Conservation (phyloP, 768 basidiomycete genomes). For the Fomitopsis pulvina region DNA sequence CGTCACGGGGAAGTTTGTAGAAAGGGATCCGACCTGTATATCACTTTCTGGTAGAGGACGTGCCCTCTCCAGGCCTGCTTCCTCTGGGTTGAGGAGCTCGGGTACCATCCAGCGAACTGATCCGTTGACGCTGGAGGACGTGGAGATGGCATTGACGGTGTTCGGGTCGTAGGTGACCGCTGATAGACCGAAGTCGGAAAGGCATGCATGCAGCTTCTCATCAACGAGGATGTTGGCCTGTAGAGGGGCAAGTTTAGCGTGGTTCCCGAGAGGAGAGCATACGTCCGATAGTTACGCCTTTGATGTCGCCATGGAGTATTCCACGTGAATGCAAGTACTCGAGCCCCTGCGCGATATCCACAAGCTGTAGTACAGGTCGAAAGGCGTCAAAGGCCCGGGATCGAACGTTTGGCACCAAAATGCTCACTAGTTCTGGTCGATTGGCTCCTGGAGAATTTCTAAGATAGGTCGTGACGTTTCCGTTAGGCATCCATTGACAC, state of each 20-base stretch:
- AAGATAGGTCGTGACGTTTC: conserved; percentile 4
- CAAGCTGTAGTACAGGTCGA: neutral
- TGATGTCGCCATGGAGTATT: conserved; percentile 7
- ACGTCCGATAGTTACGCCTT: neutral
- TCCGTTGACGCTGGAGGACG: neutral
- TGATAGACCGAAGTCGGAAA: conserved; percentile 5
- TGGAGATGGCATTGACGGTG: conserved; percentile 3
- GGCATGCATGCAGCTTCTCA: neutral
- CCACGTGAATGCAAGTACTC: conserved; percentile 2
- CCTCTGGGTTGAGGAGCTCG: conserved; percentile 1
- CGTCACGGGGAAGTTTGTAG: neutral
- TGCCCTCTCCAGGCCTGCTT: neutral
- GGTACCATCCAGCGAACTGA: conserved; percentile 2
- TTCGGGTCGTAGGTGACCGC: neutral
- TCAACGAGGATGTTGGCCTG: conserved; percentile 7
- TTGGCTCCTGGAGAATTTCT: conserved; percentile 1
- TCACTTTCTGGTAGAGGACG: neutral
- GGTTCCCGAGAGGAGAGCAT: neutral
- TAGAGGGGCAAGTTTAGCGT: neutral
- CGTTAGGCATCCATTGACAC: conserved; percentile 10
- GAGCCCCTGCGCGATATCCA: conserved; percentile 2
- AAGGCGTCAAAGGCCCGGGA: no score
- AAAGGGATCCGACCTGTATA: conserved; percentile 2
- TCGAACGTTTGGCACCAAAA: neutral
- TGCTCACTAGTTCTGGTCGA: conserved; percentile 4